Base-by-base conservation (phyloP, 805 yeast genomes). In the Ogataea trehaloabstinens region DNA sequence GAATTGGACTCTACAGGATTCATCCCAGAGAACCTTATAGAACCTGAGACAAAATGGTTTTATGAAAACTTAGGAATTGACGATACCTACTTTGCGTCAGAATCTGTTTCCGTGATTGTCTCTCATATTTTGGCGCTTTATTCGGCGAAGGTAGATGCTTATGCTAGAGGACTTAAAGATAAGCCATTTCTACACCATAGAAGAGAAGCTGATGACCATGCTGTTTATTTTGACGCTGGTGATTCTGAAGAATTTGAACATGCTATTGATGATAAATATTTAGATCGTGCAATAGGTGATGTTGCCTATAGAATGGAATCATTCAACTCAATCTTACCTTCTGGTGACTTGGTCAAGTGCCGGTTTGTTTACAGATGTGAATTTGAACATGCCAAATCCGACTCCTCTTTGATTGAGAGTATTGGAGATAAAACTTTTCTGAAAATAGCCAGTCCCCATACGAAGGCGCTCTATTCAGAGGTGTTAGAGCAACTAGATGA, bases 91-190 rank as follows among this genome's bases (percentile, higher is more conserved):
- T 90, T 91, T 60, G 93, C 93, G 30, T 78, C 84, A 46, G 96
- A 91, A 58, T 69, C 85, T 4, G 84, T 90, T 11, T 78, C 74
- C 37, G 85, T 82, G 44, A 85, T 91, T 49, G 90, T 86, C 13
- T 76, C 82, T 38, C 89, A 90, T 56, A 86, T 91, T 52, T 85
- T 85, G 56, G 85, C 96, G 7, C 71, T 91, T 38, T 91, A 91
- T 64, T 86, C 96, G 24, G 90, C 97, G 41, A 93, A 93, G 61
- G 76, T 93, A 38, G 93, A 91, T 51, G 95, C 96, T 6, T 86
- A 74, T 58, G 84, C 93, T 3, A 66, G 75, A 46, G 73, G 81
- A 34, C 75, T 56, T 49, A 64, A 58, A 38, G 64, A 63, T 42
- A 66, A 68, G 46, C 82, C 82, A 16, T 74, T 80, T 48, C 82